Evolutionary conservation across 2,329 filamentous ascomycete genomes (phyloP).

Genomic region (Coleophoma cylindrospora): DNA sequence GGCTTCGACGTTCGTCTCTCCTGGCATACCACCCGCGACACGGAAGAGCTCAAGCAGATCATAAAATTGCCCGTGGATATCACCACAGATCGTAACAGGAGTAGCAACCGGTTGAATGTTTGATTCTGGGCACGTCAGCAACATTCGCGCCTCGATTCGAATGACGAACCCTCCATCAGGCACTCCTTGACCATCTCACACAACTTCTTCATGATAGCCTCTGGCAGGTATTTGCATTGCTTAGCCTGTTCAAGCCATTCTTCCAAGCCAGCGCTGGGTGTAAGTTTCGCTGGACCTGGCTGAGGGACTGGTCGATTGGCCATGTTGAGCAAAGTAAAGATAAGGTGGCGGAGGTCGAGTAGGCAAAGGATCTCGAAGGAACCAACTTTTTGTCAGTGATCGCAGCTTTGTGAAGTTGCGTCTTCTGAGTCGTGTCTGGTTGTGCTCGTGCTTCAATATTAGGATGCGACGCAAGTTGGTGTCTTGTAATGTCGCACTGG

Average conservation of each 20-base stretch:
- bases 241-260: slow-evolving; percentile 97
- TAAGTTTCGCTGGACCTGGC: slow-evolving; percentile 83
- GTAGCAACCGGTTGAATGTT: slow-evolving; percentile 98
- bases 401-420: too few relatives aligned
- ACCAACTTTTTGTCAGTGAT: too few relatives aligned
- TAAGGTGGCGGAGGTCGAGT: too few relatives aligned
- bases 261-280: slow-evolving; percentile 78
- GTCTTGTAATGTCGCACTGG: too few relatives aligned
- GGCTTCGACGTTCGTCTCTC: slow-evolving; percentile 66
- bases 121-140: slow-evolving; percentile 59
- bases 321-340: too few relatives aligned
- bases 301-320: slow-evolving; percentile 56
- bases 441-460: too few relatives aligned
- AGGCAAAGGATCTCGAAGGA: too few relatives aligned
- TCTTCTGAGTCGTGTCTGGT: too few relatives aligned
- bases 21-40: slow-evolving; percentile 94
- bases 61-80: slow-evolving; percentile 99
- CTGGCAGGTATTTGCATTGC: slow-evolving; percentile 94
- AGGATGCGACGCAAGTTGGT: too few relatives aligned
- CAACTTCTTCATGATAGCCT: slow-evolving; percentile 95
- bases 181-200: slow-evolving; percentile 99
- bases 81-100: slow-evolving; percentile 93
- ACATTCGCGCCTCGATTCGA: too few relatives aligned
- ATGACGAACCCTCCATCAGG: slow-evolving; percentile 81
- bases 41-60: slow-evolving; percentile 95